A percentile compares a stretch with the other conserved stretches of the same genome.
Conservation (phyloP, 768 basidiomycete genomes). For the Suillus americanus region DNA sequence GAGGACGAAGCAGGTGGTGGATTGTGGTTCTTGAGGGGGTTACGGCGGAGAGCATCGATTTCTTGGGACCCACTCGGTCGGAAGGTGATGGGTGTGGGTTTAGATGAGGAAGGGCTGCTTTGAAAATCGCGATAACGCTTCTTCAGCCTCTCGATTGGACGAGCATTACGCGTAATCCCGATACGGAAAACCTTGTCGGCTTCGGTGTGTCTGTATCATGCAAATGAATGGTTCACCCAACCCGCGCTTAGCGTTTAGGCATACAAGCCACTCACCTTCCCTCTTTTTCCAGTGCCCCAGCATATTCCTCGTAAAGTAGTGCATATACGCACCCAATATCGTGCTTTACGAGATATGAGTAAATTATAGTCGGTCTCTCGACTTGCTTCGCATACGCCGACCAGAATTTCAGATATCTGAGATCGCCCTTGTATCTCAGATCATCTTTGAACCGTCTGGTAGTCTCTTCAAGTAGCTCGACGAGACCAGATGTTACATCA, state of each 20-base stretch:
- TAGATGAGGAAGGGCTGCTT: constrained; percentile 39
- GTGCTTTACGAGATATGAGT: constrained; percentile 68
- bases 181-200: constrained; percentile 81
- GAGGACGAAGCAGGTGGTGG: constrained; percentile 33
- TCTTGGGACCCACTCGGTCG: constrained; percentile 27
- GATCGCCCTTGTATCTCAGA: constrained; percentile 79
- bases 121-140: constrained; percentile 80
- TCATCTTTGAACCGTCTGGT: constrained; percentile 83
- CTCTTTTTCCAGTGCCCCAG: constrained; percentile 68
- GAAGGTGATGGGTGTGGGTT: constrained; percentile 23
- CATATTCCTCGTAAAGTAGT: constrained; percentile 90
- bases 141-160: constrained; percentile 84
- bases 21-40: constrained; percentile 38
- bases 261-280: constrained; percentile 60
- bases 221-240: constrained; percentile 2
- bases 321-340: constrained; percentile 79
- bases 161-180: constrained; percentile 79
- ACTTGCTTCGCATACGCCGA: constrained; percentile 80
- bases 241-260: not conserved
- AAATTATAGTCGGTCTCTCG: constrained; percentile 67
- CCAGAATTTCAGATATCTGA: constrained; percentile 93
- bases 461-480: constrained; percentile 81
- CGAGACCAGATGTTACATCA: constrained; percentile 67
- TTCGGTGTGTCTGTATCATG: constrained; percentile 58
- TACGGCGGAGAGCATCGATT: constrained; percentile 31